Evolutionary conservation across 2,329 filamentous ascomycete species (phyloP).

Genomic region (Aspergillus ruber): DNA sequence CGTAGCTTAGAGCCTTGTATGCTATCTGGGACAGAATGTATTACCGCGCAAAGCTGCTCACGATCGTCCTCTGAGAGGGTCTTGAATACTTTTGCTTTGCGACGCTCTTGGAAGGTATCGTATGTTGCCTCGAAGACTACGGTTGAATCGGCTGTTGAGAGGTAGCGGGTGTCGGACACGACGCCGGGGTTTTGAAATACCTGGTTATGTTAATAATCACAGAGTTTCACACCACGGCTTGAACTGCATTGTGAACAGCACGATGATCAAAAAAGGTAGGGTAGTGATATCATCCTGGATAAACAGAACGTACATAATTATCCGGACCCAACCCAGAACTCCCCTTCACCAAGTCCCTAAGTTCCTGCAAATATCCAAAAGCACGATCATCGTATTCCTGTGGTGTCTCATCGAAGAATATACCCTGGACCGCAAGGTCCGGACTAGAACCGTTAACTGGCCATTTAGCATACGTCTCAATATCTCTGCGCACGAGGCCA

Average conservation of each 20-base stretch:
- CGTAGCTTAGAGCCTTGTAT: slow-evolving; percentile 24
- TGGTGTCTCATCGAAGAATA: slow-evolving; percentile 47
- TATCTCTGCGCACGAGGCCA: slow-evolving; percentile 37
- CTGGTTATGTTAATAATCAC: slow-evolving; percentile 10
- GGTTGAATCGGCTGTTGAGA: slow-evolving; percentile 38
- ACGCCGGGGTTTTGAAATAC: slow-evolving; percentile 44
- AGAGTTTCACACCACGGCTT: background rate
- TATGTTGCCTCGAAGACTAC: slow-evolving; percentile 43
- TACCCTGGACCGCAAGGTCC: slow-evolving; percentile 39
- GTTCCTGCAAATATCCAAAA: slow-evolving; percentile 27
- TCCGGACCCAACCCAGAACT: slow-evolving; percentile 28
- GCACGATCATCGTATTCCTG: slow-evolving; percentile 27
- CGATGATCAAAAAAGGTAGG: too few relatives aligned
- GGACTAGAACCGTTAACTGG: slow-evolving; percentile 27
- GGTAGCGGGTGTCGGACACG: slow-evolving; percentile 36
- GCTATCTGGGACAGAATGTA: slow-evolving; percentile 33
- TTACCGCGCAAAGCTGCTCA: slow-evolving; percentile 27
- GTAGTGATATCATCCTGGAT: background rate
- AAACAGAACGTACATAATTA: slow-evolving; percentile 29
- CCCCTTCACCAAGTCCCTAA: slow-evolving; percentile 27
- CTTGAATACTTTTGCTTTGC: slow-evolving; percentile 26
- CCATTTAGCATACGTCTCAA: slow-evolving; percentile 43
- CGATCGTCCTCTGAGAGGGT: slow-evolving; percentile 27
- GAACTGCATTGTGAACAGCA: slow-evolving; percentile 1
- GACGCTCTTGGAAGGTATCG: slow-evolving; percentile 29